These are phyloP conservation scores for Trametes gibbosa DNA, from an alignment of 768 basidiomycete species.

Conservation along the genomic window DNA sequence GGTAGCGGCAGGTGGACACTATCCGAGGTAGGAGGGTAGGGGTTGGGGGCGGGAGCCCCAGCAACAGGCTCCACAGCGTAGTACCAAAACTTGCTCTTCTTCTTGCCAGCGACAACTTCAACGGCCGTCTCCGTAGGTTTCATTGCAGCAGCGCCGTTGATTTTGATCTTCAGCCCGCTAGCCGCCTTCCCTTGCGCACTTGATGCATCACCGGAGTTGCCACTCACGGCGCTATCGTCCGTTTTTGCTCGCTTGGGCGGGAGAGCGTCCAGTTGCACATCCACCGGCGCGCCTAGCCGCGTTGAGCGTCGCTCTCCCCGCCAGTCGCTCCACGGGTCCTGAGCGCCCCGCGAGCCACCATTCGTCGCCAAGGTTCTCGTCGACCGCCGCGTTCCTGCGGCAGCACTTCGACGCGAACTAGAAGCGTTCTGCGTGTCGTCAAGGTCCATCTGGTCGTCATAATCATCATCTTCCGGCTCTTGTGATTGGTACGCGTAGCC, in stretches of 20 bases:
- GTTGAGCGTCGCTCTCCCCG: constrained; percentile 72
- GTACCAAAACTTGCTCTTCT: constrained; percentile 85
- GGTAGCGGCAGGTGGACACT: not conserved
- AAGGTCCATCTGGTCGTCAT: constrained; percentile 48
- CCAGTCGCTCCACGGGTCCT: constrained; percentile 57
- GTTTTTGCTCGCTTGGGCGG: constrained; percentile 71
- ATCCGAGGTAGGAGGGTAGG: constrained; percentile 16
- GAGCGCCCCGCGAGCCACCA: constrained; percentile 49
- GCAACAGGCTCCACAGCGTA: constrained; percentile 78
- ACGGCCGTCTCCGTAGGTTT: constrained; percentile 73
- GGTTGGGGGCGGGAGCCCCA: constrained; percentile 28
- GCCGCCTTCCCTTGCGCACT: constrained; percentile 22
- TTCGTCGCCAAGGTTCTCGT: constrained; percentile 41
- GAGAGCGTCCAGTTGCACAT: constrained; percentile 50
- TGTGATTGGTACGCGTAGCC: constrained; percentile 62
- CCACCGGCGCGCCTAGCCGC: constrained; percentile 57
- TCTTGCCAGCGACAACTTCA: constrained; percentile 76
- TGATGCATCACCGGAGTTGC: constrained; percentile 24
- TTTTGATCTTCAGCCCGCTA: constrained; percentile 47
- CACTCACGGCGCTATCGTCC: constrained; percentile 56
- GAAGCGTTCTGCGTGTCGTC: constrained; percentile 34
- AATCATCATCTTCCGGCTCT: constrained; percentile 65
- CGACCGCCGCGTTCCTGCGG: constrained; percentile 37
- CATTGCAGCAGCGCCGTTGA: constrained; percentile 59
- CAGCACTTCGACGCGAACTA: constrained; percentile 8